phyloP scores from a whole-genome alignment of 176 grass and related monocot species.

The Aechmea fasciata region DNA sequence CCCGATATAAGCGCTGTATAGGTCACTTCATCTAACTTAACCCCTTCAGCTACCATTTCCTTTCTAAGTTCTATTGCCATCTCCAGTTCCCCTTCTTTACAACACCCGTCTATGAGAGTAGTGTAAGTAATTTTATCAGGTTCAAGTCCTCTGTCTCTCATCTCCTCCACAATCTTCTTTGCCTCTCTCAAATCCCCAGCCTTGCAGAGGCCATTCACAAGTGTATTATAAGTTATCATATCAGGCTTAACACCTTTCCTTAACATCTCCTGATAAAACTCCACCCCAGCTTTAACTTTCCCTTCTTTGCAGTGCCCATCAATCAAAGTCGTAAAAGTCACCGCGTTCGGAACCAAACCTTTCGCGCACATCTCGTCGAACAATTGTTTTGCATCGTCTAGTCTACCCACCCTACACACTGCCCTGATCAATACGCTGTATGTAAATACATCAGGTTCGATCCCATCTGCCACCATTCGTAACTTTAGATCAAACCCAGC shows the following conservation, averaged over 20 bases:
- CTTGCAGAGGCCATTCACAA: slow-evolving; percentile 45
- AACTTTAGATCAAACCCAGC: slow-evolving; percentile 17
- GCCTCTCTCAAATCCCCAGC: slow-evolving; percentile 43
- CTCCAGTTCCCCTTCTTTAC: slow-evolving; percentile 52
- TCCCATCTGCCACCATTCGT: slow-evolving; percentile 19
- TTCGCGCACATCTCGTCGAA: slow-evolving; percentile 36
- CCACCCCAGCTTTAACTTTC: slow-evolving; percentile 15
- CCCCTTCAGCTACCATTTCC: slow-evolving; percentile 36
- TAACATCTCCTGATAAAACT: slow-evolving; percentile 38
- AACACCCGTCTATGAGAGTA: slow-evolving; percentile 56
- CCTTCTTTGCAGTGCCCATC: slow-evolving; percentile 51
- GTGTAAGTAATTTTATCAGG: slow-evolving; percentile 65
- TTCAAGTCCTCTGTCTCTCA: slow-evolving; percentile 28
- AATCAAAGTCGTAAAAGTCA: slow-evolving; percentile 55
- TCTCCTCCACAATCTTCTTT: slow-evolving; percentile 35
- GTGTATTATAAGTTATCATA: slow-evolving; percentile 42
- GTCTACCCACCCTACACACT: slow-evolving; percentile 26
- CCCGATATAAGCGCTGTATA: slow-evolving; percentile 61
- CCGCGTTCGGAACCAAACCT: slow-evolving; percentile 34
- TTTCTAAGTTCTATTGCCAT: slow-evolving; percentile 41
- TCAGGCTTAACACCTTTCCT: slow-evolving; percentile 25
- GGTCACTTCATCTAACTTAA: slow-evolving; percentile 59
- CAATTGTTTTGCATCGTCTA: slow-evolving; percentile 29
- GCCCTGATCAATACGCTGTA: slow-evolving; percentile 42
- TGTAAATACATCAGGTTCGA: slow-evolving; percentile 41